Conservation (phyloP, 2,329 filamentous ascomycete genomes). For the Xylariaceae sp. region DNA sequence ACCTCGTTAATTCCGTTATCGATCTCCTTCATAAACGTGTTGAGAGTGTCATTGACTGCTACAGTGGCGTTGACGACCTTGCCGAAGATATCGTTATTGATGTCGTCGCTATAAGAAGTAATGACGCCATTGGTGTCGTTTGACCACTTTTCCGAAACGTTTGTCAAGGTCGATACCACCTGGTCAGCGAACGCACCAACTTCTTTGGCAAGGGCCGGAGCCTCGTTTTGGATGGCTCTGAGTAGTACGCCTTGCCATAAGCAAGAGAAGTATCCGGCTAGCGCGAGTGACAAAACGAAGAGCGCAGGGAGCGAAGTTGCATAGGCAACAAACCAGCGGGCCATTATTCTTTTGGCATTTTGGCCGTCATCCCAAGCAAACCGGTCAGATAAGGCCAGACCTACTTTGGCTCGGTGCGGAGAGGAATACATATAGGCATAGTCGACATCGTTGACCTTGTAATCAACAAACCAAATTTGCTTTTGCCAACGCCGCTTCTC, state of each 20-base stretch:
- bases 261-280: slow-evolving; percentile 80
- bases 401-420: slow-evolving; percentile 69
- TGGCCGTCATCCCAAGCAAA: slow-evolving; percentile 48
- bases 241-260: slow-evolving; percentile 81
- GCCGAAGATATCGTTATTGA: slow-evolving; percentile 82
- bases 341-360: slow-evolving; percentile 60
- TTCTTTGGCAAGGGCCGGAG: slow-evolving; percentile 70
- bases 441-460: slow-evolving; percentile 78
- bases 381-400: slow-evolving; percentile 65
- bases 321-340: slow-evolving; percentile 83
- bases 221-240: slow-evolving; percentile 67
- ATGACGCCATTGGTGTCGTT: slow-evolving; percentile 72
- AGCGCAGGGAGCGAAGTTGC: slow-evolving; percentile 80
- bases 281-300: slow-evolving; percentile 79
- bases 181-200: slow-evolving; percentile 77
- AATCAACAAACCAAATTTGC: slow-evolving; percentile 66
- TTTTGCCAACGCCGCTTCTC: slow-evolving; percentile 76
- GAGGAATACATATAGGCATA: slow-evolving; percentile 84
- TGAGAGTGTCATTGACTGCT: slow-evolving; percentile 83
- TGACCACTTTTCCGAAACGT: slow-evolving; percentile 75
- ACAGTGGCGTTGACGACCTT: slow-evolving; percentile 83
- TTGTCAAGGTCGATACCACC: slow-evolving; percentile 69
- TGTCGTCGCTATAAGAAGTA: slow-evolving; percentile 64
- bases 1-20: slow-evolving; percentile 68
- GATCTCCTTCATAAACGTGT: slow-evolving; percentile 76